Conservation (phyloP, 345 rosid genomes). For the Durio zibethinus region DNA sequence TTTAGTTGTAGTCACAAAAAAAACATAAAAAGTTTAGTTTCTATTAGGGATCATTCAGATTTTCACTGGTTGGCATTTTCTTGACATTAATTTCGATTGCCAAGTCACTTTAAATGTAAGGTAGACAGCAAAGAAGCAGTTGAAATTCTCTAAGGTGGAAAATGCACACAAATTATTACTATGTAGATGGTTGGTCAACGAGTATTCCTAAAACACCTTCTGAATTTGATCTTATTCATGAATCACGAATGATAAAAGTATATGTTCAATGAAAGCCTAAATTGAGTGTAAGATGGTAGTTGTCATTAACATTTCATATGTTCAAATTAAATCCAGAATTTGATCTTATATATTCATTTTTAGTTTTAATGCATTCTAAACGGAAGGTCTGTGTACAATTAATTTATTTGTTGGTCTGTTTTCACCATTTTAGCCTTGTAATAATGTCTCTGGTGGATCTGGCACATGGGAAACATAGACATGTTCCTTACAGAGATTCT, state of each 20-base stretch:
- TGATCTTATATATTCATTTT: neutral
- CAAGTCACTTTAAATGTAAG: neutral
- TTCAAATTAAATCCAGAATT: neutral
- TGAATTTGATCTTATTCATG: neutral
- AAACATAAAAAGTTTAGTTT: neutral
- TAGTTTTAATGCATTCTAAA: neutral
- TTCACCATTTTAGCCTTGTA: slow-evolving; percentile 58
- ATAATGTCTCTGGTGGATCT: slow-evolving; percentile 95
- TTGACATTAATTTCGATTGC: slow-evolving; percentile 6
- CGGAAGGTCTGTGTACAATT: neutral
- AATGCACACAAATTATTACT: neutral
- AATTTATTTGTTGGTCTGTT: neutral
- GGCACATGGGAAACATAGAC: slow-evolving; percentile 93
- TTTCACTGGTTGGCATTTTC: neutral
- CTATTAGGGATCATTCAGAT: neutral
- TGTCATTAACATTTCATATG: neutral
- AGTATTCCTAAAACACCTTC: neutral
- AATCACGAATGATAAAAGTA: neutral
- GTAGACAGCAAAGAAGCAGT: neutral
- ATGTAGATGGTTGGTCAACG: neutral
- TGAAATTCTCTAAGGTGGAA: neutral
- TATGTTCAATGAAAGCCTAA: neutral
- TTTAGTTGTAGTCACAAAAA: neutral
- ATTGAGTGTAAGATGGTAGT: slow-evolving; percentile 1
- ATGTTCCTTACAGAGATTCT: slow-evolving; percentile 96